Percentiles rank a stretch among this genome's conserved stretches.
These are phyloP conservation scores for Allomyces arbusculus DNA, from an alignment of 192 early-diverging fungal species.

Conservation along the genomic window DNA sequence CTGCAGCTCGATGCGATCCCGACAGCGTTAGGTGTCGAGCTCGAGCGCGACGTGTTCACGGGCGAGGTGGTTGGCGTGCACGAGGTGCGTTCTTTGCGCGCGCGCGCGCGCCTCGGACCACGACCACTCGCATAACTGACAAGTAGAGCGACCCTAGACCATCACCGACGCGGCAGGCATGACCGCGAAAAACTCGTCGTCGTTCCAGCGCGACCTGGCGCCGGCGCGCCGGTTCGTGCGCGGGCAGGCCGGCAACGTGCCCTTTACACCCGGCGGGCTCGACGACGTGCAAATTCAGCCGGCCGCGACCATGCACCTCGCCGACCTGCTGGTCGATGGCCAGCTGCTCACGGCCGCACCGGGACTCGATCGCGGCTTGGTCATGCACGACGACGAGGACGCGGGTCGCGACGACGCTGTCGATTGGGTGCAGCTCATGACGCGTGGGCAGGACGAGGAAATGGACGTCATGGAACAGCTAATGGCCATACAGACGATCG, in stretches of 20 bases:
- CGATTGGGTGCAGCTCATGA: conserved; percentile 1
- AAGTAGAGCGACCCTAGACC: too few species aligned
- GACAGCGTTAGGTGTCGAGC: neutral
- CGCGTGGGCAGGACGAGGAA: conserved; percentile 1
- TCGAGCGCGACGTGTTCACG: neutral
- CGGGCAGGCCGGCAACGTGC: conserved; percentile 42
- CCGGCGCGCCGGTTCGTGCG: conserved; percentile 42
- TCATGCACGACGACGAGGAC: conserved; percentile 17
- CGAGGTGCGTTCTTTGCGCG: too few species aligned
- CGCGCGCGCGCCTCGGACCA: neutral
- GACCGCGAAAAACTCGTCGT: conserved; percentile 44
- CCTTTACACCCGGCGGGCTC: conserved; percentile 48
- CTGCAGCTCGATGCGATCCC: neutral
- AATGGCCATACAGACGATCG: too few species aligned
- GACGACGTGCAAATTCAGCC: neutral
- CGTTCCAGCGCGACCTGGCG: conserved; percentile 38
- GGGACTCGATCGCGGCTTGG: conserved; percentile 46
- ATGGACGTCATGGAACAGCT: neutral
- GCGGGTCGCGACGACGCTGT: conserved; percentile 1
- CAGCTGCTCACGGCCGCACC: conserved; percentile 27
- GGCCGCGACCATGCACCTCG: conserved; percentile 3
- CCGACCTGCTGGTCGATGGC: conserved; percentile 9
- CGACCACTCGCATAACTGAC: neutral
- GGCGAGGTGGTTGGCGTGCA: neutral
- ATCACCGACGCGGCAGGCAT: conserved; percentile 1